Percentiles rank a stretch among this genome's conserved stretches.
These are phyloP conservation scores for Zopfochytrium polystomum DNA, from an alignment of 371 early-diverging fungal genomes.

Conservation along the genomic window DNA sequence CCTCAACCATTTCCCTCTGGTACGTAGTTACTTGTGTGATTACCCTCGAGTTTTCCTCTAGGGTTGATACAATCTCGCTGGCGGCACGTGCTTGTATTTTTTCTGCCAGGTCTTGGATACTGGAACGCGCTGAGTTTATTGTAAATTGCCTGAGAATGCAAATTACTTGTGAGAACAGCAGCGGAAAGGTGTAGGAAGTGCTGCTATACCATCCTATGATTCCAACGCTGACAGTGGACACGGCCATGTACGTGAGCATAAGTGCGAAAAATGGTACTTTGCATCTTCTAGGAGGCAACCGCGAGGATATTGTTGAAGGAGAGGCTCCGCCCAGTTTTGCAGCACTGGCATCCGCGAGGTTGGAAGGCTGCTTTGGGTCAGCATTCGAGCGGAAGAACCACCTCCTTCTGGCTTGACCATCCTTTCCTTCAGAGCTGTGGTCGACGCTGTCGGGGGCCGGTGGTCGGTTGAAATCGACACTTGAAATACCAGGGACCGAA, in stretches of 20 bases:
- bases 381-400: not conserved
- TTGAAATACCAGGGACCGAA: no score
- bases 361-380: not conserved
- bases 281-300: no score
- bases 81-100: slow-evolving; percentile 1
- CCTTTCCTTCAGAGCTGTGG: not conserved
- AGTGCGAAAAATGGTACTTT: not conserved
- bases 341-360: not conserved
- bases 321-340: not conserved
- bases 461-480: no score
- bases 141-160: not conserved
- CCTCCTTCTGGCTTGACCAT: not conserved
- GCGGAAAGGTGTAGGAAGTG: not conserved
- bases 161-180: not conserved
- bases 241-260: not conserved
- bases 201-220: slow-evolving; percentile 3
- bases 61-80: not conserved
- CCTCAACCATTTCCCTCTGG: not conserved
- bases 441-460: no score
- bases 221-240: slow-evolving; percentile 1
- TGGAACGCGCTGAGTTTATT: not conserved
- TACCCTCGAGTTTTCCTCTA: not conserved
- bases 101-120: not conserved
- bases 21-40: slow-evolving; percentile 1
- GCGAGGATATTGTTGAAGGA: no score